phyloP scores from a whole-genome alignment of 768 basidiomycete genomes.

The Hypholoma sublateritium region DNA sequence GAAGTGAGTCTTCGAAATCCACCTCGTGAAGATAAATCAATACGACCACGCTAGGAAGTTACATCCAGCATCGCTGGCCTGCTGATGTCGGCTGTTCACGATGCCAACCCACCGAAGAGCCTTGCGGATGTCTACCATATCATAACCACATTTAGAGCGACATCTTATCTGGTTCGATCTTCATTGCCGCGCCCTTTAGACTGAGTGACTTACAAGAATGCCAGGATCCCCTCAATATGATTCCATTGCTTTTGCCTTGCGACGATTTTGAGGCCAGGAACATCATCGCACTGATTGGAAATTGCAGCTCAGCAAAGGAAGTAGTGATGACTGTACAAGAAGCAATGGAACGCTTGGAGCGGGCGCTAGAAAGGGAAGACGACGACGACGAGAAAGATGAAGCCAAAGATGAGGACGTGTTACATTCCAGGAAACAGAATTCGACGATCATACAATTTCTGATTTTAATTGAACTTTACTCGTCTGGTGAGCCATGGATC shows the following conservation, averaged over 20 bases:
- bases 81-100: slow-evolving; percentile 34
- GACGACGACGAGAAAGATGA: slow-evolving; percentile 24
- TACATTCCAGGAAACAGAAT: slow-evolving; percentile 6
- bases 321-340: slow-evolving; percentile 48
- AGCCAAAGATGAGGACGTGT: background rate
- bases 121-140: slow-evolving; percentile 32
- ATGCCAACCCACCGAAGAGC: slow-evolving; percentile 24
- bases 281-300: slow-evolving; percentile 39
- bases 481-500: slow-evolving; percentile 30
- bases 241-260: slow-evolving; percentile 41
- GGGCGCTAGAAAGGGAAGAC: slow-evolving; percentile 24
- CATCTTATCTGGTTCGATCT: slow-evolving; percentile 22
- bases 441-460: slow-evolving; percentile 32
- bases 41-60: slow-evolving; percentile 21
- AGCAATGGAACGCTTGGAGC: slow-evolving; percentile 36
- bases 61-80: slow-evolving; percentile 29
- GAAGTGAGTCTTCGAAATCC: background rate
- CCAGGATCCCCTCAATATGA: slow-evolving; percentile 38
- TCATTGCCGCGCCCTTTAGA: background rate
- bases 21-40: background rate
- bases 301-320: slow-evolving; percentile 45
- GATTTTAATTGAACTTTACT: slow-evolving; percentile 38
- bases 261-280: slow-evolving; percentile 36
- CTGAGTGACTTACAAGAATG: background rate
- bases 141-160: slow-evolving; percentile 21